Percentiles rank a stretch among this genome's conserved stretches.
Conservation (phyloP, 108 stramenopile species). For the Nitzschia sp. region DNA sequence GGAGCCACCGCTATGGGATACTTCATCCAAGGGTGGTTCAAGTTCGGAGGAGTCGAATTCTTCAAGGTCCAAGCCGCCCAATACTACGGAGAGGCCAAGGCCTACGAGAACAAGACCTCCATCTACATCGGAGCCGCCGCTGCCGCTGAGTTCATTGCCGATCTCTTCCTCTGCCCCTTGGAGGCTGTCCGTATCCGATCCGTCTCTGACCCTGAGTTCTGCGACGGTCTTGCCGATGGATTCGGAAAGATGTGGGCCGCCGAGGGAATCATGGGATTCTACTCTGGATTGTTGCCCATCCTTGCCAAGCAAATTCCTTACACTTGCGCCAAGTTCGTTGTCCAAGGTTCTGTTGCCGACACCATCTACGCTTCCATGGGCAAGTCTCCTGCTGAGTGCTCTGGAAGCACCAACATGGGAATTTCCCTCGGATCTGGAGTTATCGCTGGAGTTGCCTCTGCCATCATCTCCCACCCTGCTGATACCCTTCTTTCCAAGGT, state of each 20-base stretch:
- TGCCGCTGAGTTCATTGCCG: slow-evolving; percentile 93
- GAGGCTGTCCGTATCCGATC: slow-evolving; percentile 98
- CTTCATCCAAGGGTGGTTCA: slow-evolving; percentile 99
- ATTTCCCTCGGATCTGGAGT: slow-evolving; percentile 92
- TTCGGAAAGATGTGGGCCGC: slow-evolving; percentile 84
- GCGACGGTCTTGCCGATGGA: slow-evolving; percentile 83
- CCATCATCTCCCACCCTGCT: slow-evolving; percentile 99
- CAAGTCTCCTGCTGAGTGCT: slow-evolving; percentile 61
- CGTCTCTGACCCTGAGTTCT: slow-evolving; percentile 93
- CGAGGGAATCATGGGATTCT: slow-evolving; percentile 93
- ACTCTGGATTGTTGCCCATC: slow-evolving; percentile 94
- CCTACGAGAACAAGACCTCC: slow-evolving; percentile 90
- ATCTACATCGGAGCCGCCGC: slow-evolving; percentile 95
- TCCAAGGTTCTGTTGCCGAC: slow-evolving; percentile 94
- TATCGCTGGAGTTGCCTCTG: slow-evolving; percentile 96
- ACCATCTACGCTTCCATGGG: slow-evolving; percentile 82
- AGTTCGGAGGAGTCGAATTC: slow-evolving; percentile 98
- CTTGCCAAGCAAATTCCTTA: slow-evolving; percentile 98
- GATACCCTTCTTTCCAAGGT: slow-evolving; percentile 98
- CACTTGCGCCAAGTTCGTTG: slow-evolving; percentile 99
- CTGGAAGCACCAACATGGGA: slow-evolving; percentile 63
- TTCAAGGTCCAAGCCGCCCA: slow-evolving; percentile 93
- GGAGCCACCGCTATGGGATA: slow-evolving; percentile 95
- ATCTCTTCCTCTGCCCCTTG: slow-evolving; percentile 97
- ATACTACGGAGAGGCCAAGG: slow-evolving; percentile 85